Base-by-base conservation (phyloP, 2,329 filamentous ascomycete genomes). In the Pseudogymnoascus sp. region DNA sequence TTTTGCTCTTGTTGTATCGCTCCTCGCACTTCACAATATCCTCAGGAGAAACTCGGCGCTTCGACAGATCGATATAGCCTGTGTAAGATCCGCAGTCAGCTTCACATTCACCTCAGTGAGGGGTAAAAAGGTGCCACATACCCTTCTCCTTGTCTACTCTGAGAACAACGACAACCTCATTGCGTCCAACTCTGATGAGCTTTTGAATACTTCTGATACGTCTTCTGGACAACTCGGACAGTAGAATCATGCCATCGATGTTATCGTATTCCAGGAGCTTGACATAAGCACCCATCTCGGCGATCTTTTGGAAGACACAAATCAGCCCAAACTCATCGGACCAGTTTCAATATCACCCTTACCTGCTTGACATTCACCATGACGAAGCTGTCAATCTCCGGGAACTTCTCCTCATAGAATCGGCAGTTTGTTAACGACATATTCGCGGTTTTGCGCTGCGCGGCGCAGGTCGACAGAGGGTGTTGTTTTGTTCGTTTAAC, bases 311-410 rank as follows among this genome's bases (percentile, higher is more conserved):
- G 40, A 15, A 57, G 50, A 40, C 21, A 36, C 58, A 8, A 37
- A 26, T 60, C 15, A 24, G 57, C 47, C 35, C 47, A 54, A 54
- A 54, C 47, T 21, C 29, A 54, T 41, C n/a, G 10, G 41, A 6
- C 36, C 47, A 33, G 26, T 31, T 31, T 54, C 58, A 26, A 37
- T 26, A 54, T 65, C 64, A 61, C 62, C 72, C 82, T 66, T 74
- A 92, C 89, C 87, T 96, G 92, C 85, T 96, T 96, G 72, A 97
- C 94, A 78, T 97, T 99, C 76, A 99, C 94, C 94, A 99, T 99
- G 75, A 99, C 95, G 79, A 97, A 97, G 83, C 91, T 96, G 79
- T 99, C 94, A 75, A 99, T 93, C 83, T 97, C 94, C 63, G 92
- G 92, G 73, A 89, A 97, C 79, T 96, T 96, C 80, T 96, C 91